Conservation (phyloP, 2,329 filamentous ascomycete genomes). For the Scleromitrula shiraiana region DNA sequence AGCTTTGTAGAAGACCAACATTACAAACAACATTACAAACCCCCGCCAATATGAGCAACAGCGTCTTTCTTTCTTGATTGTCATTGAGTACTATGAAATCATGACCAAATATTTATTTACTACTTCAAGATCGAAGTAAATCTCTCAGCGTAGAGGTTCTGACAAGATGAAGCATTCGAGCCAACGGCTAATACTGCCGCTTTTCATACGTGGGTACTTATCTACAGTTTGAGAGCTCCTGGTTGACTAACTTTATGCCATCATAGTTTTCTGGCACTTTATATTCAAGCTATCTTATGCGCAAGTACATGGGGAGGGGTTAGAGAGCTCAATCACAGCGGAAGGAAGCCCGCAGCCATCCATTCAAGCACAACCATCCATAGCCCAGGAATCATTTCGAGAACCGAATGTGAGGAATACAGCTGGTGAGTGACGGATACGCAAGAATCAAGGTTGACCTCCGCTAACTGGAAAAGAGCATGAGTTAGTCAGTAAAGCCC, state of each 20-base stretch:
- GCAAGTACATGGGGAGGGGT: slow-evolving; percentile 17
- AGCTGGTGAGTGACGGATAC: slow-evolving; percentile 19
- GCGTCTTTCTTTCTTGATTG: slow-evolving; percentile 10
- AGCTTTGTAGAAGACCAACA: slow-evolving; percentile 15
- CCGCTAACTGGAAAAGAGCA: slow-evolving; percentile 24
- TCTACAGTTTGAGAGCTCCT: slow-evolving; percentile 1
- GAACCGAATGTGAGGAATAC: slow-evolving; percentile 19
- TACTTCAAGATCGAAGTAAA: slow-evolving; percentile 24
- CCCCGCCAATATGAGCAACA: slow-evolving; percentile 13
- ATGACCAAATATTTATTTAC: slow-evolving; percentile 19
- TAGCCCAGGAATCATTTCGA: slow-evolving; percentile 22
- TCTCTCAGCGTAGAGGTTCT: slow-evolving; percentile 12
- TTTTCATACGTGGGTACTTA: slow-evolving; percentile 26
- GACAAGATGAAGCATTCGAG: slow-evolving; percentile 27
- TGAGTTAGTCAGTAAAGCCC: slow-evolving; percentile 31
- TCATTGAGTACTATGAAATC: slow-evolving; percentile 14
- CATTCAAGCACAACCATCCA: slow-evolving; percentile 20
- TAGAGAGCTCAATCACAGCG: slow-evolving; percentile 16
- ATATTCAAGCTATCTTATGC: slow-evolving; percentile 16
- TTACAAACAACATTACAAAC: slow-evolving; percentile 14
- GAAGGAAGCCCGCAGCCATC: slow-evolving; percentile 23
- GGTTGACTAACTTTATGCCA: neutral
- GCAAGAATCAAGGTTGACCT: neutral
- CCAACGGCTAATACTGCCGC: slow-evolving; percentile 25
- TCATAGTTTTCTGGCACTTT: slow-evolving; percentile 24